phyloP scores from a whole-genome alignment of 2,329 filamentous ascomycete species.

The Nothophoma quercina region DNA sequence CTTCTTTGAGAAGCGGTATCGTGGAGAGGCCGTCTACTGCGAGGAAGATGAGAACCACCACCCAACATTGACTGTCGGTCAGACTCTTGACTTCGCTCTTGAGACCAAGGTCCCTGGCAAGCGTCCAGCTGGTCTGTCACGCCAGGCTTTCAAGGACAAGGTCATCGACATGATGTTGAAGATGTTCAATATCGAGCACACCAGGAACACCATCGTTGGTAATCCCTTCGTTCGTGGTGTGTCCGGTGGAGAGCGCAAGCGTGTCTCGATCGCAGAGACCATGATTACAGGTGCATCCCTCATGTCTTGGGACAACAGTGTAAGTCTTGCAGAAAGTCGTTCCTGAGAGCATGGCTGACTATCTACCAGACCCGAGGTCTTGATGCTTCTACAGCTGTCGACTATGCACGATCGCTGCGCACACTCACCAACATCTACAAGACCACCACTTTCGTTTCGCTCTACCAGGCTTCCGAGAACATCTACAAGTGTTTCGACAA shows the following conservation, averaged over 20 bases:
- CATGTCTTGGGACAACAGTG: conserved; percentile 70
- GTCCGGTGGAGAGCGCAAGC: conserved; percentile 79
- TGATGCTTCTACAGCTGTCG: conserved; percentile 58
- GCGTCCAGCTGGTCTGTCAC: conserved; percentile 75
- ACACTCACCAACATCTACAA: conserved; percentile 81
- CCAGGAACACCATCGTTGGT: conserved; percentile 82
- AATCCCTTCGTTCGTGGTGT: conserved; percentile 80
- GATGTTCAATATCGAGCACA: conserved; percentile 96
- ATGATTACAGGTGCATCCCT: conserved; percentile 77
- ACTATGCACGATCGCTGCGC: conserved; percentile 58
- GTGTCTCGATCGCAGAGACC: conserved; percentile 83
- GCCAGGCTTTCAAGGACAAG: conserved; percentile 76
- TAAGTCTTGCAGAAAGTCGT: too few species aligned
- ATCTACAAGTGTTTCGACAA: conserved; percentile 85
- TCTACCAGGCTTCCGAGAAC: conserved; percentile 86
- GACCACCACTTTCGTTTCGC: conserved; percentile 82
- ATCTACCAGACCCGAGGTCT: conserved; percentile 57
- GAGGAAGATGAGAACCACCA: conserved; percentile 87
- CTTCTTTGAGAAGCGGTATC: conserved; percentile 74
- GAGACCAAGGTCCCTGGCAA: conserved; percentile 86
- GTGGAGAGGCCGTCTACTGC: conserved; percentile 86
- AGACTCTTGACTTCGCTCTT: conserved; percentile 84
- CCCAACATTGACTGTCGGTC: conserved; percentile 83
- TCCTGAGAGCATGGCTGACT: too few species aligned
- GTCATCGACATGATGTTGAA: conserved; percentile 78